Percentiles rank a stretch among this genome's conserved stretches.
Conservation (phyloP, 345 rosid genomes). For the Sapria himalayana region DNA sequence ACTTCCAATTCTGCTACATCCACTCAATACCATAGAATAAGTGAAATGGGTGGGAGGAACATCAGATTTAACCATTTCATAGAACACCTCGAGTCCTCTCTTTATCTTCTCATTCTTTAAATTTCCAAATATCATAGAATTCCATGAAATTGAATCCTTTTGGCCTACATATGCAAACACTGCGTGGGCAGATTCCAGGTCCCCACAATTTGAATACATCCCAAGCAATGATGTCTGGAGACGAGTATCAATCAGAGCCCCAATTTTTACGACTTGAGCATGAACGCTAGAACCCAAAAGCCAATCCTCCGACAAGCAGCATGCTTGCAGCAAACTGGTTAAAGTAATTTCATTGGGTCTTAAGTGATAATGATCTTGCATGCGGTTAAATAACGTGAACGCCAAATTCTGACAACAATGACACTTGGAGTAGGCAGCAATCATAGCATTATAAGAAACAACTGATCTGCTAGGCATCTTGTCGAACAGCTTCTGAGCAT, state of each 20-base stretch:
- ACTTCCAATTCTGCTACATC: slow-evolving; percentile 33
- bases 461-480: slow-evolving; percentile 43
- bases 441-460: slow-evolving; percentile 47
- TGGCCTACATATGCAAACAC: slow-evolving; percentile 23
- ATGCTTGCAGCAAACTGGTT: slow-evolving; percentile 50
- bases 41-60: slow-evolving; percentile 42
- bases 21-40: slow-evolving; percentile 48
- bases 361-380: slow-evolving; percentile 26
- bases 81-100: slow-evolving; percentile 24
- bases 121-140: slow-evolving; percentile 43
- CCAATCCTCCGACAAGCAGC: slow-evolving; percentile 26
- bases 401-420: slow-evolving; percentile 12
- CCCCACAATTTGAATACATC: slow-evolving; percentile 46
- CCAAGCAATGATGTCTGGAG: slow-evolving; percentile 66
- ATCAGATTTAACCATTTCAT: slow-evolving; percentile 31
- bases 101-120: slow-evolving; percentile 37
- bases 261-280: slow-evolving; percentile 26
- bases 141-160: slow-evolving; percentile 63
- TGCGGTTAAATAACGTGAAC: slow-evolving; percentile 13
- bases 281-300: slow-evolving; percentile 32
- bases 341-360: slow-evolving; percentile 46
- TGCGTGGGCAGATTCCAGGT: slow-evolving; percentile 31
- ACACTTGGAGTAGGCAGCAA: slow-evolving; percentile 45
- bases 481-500: slow-evolving; percentile 39
- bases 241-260: slow-evolving; percentile 22